phyloP scores from a whole-genome alignment of 352 stramenopile genomes.

The Globisporangium spinosum region DNA sequence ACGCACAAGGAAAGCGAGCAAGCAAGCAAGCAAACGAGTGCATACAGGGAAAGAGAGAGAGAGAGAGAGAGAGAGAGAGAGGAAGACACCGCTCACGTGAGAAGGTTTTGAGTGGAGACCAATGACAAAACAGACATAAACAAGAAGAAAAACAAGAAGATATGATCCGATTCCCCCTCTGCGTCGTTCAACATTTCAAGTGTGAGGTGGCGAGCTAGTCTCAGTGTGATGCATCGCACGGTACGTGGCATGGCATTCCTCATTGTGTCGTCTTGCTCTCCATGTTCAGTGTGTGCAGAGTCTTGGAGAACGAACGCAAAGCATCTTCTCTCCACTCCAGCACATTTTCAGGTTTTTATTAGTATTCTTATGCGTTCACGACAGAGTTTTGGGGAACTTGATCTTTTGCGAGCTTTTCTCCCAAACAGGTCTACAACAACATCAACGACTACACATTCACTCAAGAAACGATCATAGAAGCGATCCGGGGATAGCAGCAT shows the following conservation, averaged over 20 bases:
- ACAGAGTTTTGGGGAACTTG: background rate
- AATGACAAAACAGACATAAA: constrained; percentile 6
- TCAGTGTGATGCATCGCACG: background rate
- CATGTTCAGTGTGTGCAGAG: no score
- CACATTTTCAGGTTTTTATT: background rate
- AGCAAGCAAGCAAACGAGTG: background rate
- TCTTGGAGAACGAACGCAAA: background rate
- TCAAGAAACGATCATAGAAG: background rate
- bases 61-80: background rate
- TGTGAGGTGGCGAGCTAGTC: background rate
- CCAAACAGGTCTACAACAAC: background rate
- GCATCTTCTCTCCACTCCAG: background rate
- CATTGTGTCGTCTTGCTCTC: no score
- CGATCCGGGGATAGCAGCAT: background rate
- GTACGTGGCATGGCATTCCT: no score
- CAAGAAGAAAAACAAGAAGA: constrained; percentile 5
- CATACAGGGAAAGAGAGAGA: background rate
- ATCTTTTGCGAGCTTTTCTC: background rate
- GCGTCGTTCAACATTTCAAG: background rate
- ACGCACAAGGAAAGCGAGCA: background rate
- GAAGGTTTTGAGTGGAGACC: constrained; percentile 7
- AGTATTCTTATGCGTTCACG: background rate
- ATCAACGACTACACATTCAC: background rate
- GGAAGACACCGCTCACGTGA: background rate
- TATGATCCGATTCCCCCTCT: background rate